Base-by-base conservation (phyloP, 2,329 filamentous ascomycete species). In the Aspergillus phoenicis region DNA sequence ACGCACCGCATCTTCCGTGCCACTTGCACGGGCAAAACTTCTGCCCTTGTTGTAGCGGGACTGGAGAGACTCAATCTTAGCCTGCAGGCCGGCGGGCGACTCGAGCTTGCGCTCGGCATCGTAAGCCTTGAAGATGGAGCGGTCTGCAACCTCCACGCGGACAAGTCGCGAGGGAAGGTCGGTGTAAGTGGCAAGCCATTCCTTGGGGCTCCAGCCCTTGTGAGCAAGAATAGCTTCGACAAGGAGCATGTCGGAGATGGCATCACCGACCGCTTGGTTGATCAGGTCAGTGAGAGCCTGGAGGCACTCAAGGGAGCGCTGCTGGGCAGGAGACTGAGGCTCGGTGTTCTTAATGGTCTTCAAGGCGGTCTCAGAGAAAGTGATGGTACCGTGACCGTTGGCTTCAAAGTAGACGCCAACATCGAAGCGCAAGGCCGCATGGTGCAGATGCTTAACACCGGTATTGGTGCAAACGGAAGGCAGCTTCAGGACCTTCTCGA, bases 401-500 rank as follows among this genome's bases (percentile, higher is more conserved):
- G 95, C 95, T 81, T 99, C 95, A 72, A 99, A 99, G 82, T 99
- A 99, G 56, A 98, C 92, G 60, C 95, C 95, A 58, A 98, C 89
- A 71, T 99, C 95, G 70, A 96, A 97, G 67, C 93, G 91, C 71
- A 91, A 88, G 41, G 95, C 95, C n/a, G 92, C 95, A 73, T 98
- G 95, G 80, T 99, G 95, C 64, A 99, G 85, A 79, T 97, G 91
- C 83, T 99, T 99, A 64, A 99, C 95, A 67, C 95, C 95, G 0
- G 95, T 99, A 13, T 92, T 89, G 1, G 95, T 98, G 84, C 91
- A 97, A 61, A 96, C 89, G 22, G 97, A 91, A 52, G 93, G 93
- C 45, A 99, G 87, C 71, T 91, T 90, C 59, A 98, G 85, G 66
- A 91, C 89, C 75, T 95, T 91, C 74, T 91, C 87, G 58, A 99